Conservation (phyloP, 73 alveolate genomes). For the Blepharisma stoltei region DNA sequence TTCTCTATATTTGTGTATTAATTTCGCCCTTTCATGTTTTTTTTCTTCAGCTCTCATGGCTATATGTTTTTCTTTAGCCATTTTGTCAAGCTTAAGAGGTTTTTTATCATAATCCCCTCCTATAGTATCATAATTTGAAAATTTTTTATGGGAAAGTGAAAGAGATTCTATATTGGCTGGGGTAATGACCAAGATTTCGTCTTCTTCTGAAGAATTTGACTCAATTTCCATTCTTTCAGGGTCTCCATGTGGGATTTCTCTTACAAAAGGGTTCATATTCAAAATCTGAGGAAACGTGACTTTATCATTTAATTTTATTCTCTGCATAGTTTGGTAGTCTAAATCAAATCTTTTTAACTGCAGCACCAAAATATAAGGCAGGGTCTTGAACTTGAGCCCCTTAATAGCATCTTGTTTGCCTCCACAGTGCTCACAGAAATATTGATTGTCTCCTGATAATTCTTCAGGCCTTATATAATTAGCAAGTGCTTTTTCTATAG, state of each 20-base stretch:
- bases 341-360: slow-evolving; percentile 83
- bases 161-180: no score
- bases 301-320: slow-evolving; percentile 76
- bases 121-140: not conserved
- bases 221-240: not conserved
- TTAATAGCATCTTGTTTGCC: slow-evolving; percentile 87
- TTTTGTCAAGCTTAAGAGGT: not conserved
- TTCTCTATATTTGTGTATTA: slow-evolving; percentile 14
- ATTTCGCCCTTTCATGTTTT: not conserved
- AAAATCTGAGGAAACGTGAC: slow-evolving; percentile 68
- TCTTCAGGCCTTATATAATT: slow-evolving; percentile 81
- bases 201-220: no score
- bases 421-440: slow-evolving; percentile 80
- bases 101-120: slow-evolving; percentile 1
- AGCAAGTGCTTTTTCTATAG: slow-evolving; percentile 85
- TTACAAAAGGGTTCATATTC: slow-evolving; percentile 43
- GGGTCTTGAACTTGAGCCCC: slow-evolving; percentile 67
- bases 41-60: not conserved
- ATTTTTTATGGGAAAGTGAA: no score
- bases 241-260: not conserved
- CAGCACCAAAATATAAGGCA: slow-evolving; percentile 72
- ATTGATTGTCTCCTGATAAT: slow-evolving; percentile 76
- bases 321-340: slow-evolving; percentile 65
- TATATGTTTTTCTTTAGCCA: not conserved
- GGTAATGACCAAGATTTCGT: no score